These are phyloP conservation scores for Sporothrix globosa DNA, from an alignment of 2,329 filamentous ascomycete genomes.

Conservation along the genomic window DNA sequence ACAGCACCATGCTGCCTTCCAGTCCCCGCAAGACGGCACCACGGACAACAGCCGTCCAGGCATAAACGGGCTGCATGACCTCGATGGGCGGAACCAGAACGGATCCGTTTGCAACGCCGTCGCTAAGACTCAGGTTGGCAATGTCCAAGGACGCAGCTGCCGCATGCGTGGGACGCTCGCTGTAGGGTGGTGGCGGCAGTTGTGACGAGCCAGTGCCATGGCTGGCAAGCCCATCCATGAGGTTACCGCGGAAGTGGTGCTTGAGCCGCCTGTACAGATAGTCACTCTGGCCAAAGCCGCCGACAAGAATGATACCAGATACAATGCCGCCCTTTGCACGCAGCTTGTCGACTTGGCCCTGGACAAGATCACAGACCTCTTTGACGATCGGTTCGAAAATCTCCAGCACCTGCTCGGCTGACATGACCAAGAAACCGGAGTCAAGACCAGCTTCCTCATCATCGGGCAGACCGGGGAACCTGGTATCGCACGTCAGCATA, in stretches of 20 bases:
- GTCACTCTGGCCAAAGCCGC: constrained; percentile 79
- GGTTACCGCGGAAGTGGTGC: constrained; percentile 62
- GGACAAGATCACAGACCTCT: constrained; percentile 68
- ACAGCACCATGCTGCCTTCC: constrained; percentile 79
- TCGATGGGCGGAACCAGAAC: constrained; percentile 58
- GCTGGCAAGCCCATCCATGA: constrained; percentile 7
- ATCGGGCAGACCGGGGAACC: constrained; percentile 73
- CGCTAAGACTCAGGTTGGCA: background rate
- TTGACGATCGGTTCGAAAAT: constrained; percentile 77
- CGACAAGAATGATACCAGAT: constrained; percentile 77
- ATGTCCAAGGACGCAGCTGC: constrained; percentile 35
- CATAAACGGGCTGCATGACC: constrained; percentile 80
- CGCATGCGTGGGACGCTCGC: constrained; percentile 70
- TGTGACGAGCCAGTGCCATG: background rate
- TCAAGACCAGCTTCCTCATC: constrained; percentile 75
- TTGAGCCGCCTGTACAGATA: constrained; percentile 74
- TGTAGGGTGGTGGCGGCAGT: constrained; percentile 63
- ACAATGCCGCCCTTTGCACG: constrained; percentile 64
- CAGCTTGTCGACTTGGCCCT: constrained; percentile 67
- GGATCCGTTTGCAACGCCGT: background rate
- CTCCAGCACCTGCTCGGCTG: constrained; percentile 67
- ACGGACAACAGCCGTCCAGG: constrained; percentile 79
- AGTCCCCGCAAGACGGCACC: constrained; percentile 75
- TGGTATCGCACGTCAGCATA: constrained; percentile 38
- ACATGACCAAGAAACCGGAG: constrained; percentile 75